Evolutionary conservation across 768 basidiomycete species (phyloP).

Genomic region (Psilocybe azurescens): DNA sequence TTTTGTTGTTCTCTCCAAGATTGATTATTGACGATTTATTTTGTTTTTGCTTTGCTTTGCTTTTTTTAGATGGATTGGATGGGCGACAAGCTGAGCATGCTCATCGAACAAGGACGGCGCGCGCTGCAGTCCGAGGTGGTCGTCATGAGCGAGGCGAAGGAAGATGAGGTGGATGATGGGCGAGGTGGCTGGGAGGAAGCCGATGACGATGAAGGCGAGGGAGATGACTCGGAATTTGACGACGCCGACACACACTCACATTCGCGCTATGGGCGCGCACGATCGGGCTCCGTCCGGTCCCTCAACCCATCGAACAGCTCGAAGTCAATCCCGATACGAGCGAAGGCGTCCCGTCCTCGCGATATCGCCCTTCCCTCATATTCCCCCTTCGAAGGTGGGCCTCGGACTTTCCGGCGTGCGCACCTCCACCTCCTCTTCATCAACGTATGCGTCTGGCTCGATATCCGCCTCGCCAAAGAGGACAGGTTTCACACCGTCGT

Average conservation of each 20-base stretch:
- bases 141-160: conserved; percentile 72
- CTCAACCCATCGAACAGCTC: neutral
- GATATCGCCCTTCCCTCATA: conserved; percentile 30
- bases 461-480: conserved; percentile 25
- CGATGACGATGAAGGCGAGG: conserved; percentile 29
- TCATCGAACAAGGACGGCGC: conserved; percentile 81
- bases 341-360: conserved; percentile 23
- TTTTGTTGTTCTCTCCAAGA: too few species aligned
- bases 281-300: conserved; percentile 28
- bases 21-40: neutral
- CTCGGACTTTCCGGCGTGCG: conserved; percentile 16
- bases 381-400: conserved; percentile 34
- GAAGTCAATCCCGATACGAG: neutral
- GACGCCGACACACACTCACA: neutral
- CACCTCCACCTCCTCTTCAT: neutral
- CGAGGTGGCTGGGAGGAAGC: conserved; percentile 79
- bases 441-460: conserved; percentile 8
- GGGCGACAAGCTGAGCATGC: conserved; percentile 64
- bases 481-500: conserved; percentile 4
- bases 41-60: neutral
- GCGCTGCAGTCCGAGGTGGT: conserved; percentile 82
- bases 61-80: conserved; percentile 81
- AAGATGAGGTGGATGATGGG: conserved; percentile 82
- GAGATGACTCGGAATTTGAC: conserved; percentile 21
- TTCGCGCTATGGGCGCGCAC: conserved; percentile 25